These are phyloP conservation scores for Chalciporus chontae DNA, from an alignment of 768 basidiomycete genomes.

Conservation along the genomic window DNA sequence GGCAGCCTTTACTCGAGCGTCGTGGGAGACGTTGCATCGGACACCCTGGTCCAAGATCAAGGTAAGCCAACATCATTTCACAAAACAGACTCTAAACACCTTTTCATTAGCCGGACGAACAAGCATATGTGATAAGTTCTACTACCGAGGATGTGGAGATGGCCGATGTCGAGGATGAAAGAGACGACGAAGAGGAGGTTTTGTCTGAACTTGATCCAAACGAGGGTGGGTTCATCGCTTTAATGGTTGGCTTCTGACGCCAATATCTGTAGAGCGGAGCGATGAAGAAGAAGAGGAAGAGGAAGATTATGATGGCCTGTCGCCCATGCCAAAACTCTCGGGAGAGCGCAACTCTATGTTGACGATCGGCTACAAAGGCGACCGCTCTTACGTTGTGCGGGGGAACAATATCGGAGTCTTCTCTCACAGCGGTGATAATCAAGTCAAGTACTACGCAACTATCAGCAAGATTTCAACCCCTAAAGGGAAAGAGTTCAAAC, in stretches of 20 bases:
- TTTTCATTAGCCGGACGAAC: slow-evolving; percentile 70
- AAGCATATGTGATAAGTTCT: slow-evolving; percentile 74
- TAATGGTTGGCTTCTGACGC: neutral
- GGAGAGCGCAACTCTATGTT: slow-evolving; percentile 84
- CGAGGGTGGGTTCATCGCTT: slow-evolving; percentile 43
- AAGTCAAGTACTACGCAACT: slow-evolving; percentile 82
- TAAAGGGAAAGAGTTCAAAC: slow-evolving; percentile 81
- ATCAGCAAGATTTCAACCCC: slow-evolving; percentile 80
- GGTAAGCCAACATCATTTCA: slow-evolving; percentile 36
- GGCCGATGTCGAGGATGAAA: slow-evolving; percentile 70
- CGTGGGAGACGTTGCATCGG: slow-evolving; percentile 81
- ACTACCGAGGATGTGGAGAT: slow-evolving; percentile 85
- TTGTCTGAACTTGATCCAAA: slow-evolving; percentile 60
- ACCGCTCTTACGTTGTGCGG: slow-evolving; percentile 89
- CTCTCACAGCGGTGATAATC: slow-evolving; percentile 61
- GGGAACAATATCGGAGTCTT: slow-evolving; percentile 93
- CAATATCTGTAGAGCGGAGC: slow-evolving; percentile 40
- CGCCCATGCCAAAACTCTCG: slow-evolving; percentile 36
- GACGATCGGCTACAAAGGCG: slow-evolving; percentile 92
- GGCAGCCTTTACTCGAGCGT: slow-evolving; percentile 57
- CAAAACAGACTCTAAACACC: neutral
- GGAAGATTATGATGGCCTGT: slow-evolving; percentile 46
- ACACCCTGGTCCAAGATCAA: slow-evolving; percentile 77
- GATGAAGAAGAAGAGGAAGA: slow-evolving; percentile 39
- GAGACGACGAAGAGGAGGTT: slow-evolving; percentile 78